Conservation (phyloP, 768 basidiomycete genomes). For the Xanthoconium purpureum region DNA sequence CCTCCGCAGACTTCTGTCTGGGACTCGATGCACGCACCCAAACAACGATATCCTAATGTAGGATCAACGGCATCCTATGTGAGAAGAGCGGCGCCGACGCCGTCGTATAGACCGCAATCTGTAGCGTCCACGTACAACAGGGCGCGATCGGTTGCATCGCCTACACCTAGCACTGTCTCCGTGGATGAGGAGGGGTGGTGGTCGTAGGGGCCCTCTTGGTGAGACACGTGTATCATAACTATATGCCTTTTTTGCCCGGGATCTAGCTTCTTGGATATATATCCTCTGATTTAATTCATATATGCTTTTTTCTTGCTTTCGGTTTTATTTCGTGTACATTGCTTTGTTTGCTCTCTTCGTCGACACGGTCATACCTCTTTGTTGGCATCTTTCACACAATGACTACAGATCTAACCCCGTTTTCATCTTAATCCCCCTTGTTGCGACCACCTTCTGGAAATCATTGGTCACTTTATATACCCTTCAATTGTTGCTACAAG, state of each 20-base stretch:
- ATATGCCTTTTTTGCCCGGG: background rate
- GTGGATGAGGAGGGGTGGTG: constrained; percentile 79
- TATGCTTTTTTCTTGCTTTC: background rate
- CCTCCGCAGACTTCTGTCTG: constrained; percentile 60
- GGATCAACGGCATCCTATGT: constrained; percentile 13
- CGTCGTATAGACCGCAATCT: constrained; percentile 35
- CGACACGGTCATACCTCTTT: constrained; percentile 10
- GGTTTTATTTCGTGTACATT: background rate
- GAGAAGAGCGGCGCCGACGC: constrained; percentile 20
- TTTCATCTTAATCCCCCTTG: constrained; percentile 9
- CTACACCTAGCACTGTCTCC: constrained; percentile 75
- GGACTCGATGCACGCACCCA: constrained; percentile 67
- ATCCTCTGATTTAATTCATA: constrained; percentile 23
- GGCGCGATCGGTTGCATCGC: constrained; percentile 50
- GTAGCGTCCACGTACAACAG: constrained; percentile 49
- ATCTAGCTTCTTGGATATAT: constrained; percentile 20
- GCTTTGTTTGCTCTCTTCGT: background rate
- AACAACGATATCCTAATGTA: constrained; percentile 21
- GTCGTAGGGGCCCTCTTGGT: constrained; percentile 34
- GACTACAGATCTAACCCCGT: constrained; percentile 1
- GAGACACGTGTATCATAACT: constrained; percentile 9
- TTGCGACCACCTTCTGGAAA: constrained; percentile 17
- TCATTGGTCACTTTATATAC: constrained; percentile 33
- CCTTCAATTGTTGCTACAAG: constrained; percentile 39
- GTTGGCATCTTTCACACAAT: constrained; percentile 5